Base-by-base conservation (phyloP, 306 rosid genomes). In the Cicer judaicum region DNA sequence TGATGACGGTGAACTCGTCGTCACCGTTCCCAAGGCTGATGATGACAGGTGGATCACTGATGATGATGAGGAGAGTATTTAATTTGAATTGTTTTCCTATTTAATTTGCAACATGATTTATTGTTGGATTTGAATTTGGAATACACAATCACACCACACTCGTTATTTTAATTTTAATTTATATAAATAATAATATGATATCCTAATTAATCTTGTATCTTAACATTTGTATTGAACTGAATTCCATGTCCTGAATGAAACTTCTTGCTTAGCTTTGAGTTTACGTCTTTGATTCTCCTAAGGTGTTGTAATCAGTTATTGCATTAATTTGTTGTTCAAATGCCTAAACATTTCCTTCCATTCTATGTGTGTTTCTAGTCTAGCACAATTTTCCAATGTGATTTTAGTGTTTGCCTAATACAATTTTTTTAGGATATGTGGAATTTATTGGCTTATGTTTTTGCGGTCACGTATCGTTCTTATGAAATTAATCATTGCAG, bases 1-100 rank as follows among this genome's bases (percentile, higher is more conserved):
- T 2, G 12, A 6, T 19, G 56, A 46, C 11, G 56, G 56, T 1
- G 19, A 1, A 29, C 72, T 66, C 12, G 6, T 66, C 2, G 72
- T 66, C 5, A 66, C 72, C 5, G 72, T 66, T n/a, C 72, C 72
- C 0, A 66, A 66, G 42, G 72, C 41, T 6, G 21, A 15, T 14
- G 21, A 14, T 52, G 24, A 5, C 11, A 8, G 2, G 19, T 14
- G 21, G 19, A 15, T 3, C 8, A 10, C 11, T 44, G 50, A 46
- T 46, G 50, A 46, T 39, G 13, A 12, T 6, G 50, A 42, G 10
- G 70, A 41, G 1, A n/a, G n/a, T n/a, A n/a, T n/a, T n/a, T n/a
- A n/a, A 62, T 29, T 15, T 5, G 38, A 29, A 18, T 34, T 56
- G 63, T 24, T 56, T 7, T 12, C 11, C 11, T 0, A 21, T 56